Base-by-base conservation (phyloP, 495 filamentous ascomycete species). In the Penicillium fimorum region DNA sequence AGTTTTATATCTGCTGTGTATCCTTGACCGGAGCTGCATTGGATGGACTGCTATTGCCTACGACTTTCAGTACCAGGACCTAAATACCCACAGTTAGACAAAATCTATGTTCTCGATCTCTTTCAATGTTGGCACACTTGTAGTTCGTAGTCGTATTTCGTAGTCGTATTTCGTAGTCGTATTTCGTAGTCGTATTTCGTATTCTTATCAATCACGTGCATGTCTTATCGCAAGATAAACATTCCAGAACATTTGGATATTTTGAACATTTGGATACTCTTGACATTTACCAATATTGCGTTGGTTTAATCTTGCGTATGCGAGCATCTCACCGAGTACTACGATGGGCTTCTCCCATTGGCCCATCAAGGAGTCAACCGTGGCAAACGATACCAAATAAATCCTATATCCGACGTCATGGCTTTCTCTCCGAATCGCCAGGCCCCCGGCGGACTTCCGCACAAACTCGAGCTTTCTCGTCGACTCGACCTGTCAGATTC, bases 231-330 rank as follows among this genome's bases (percentile, higher is more conserved):
- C 29, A 20, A 12, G 3, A 47, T 47, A 29, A 32, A 18, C 29
- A 47, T 47, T 4, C 9, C 8, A 9, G n/a, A n/a, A 6, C 27
- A 12, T 47, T 32, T 27, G 25, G 25, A 27, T 4, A 27, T 27
- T 22, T 22, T 32, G 17, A 32, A 29, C 13, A 15, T 13, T 20
- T 32, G 27, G 20, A 20, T 9, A 12, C 12, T n/a, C 27, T 43
- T 17, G 50, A 22, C 24, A n/a, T 25, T 27, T 27, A 43, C 49
- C 47, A 35, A 29, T 30, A 32, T 24, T 6, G 10, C 41, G 8
- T 59, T 47, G 52, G 33, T 35, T 35, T 17, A 47, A 9, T 56
- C 30, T 47, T 65, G 65, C 70, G 71, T 56, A 76, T 76, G 74
- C 70, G 69, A 67, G 57, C 56, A 54, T 59, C 50, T 58, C 38